phyloP scores from a whole-genome alignment of 208 protist species.

The Crithidia fasciculata region DNA sequence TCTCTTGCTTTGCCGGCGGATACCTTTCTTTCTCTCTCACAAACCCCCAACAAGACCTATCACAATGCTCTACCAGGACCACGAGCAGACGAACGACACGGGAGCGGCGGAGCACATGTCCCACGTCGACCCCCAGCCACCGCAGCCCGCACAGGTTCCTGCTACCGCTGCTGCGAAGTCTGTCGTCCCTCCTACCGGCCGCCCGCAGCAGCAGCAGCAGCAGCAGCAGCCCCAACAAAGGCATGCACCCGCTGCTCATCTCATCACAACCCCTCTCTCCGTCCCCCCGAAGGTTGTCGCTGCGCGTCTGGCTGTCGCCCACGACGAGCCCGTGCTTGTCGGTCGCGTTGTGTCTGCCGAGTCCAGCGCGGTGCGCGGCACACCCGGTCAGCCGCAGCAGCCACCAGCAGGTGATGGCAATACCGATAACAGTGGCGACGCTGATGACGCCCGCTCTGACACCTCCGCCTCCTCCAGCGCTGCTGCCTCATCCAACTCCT shows the following conservation, averaged over 20 bases:
- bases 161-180: neutral
- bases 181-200: neutral
- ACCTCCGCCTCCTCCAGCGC: slow-evolving; percentile 19
- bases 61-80: slow-evolving; percentile 8
- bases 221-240: neutral
- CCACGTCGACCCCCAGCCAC: slow-evolving; percentile 1
- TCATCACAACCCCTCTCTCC: neutral
- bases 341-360: slow-evolving; percentile 21
- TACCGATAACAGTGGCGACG: neutral
- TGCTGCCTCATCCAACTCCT: slow-evolving; percentile 21
- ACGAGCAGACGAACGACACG: neutral
- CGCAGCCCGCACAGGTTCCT: neutral
- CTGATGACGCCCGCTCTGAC: slow-evolving; percentile 8
- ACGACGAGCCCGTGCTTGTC: slow-evolving; percentile 16
- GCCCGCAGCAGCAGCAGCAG: neutral
- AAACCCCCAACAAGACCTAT: neutral
- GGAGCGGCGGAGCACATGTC: neutral
- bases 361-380: neutral
- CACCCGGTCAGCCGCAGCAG: neutral
- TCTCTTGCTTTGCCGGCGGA: neutral
- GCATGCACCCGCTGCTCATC: neutral
- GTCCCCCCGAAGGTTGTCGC: neutral
- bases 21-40: neutral
- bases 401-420: neutral
- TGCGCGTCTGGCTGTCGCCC: neutral